Percentiles rank a stretch among this genome's conserved stretches.
Evolutionary conservation across 2,329 filamentous ascomycete species (phyloP).

Genomic region (Exophiala calicioides): DNA sequence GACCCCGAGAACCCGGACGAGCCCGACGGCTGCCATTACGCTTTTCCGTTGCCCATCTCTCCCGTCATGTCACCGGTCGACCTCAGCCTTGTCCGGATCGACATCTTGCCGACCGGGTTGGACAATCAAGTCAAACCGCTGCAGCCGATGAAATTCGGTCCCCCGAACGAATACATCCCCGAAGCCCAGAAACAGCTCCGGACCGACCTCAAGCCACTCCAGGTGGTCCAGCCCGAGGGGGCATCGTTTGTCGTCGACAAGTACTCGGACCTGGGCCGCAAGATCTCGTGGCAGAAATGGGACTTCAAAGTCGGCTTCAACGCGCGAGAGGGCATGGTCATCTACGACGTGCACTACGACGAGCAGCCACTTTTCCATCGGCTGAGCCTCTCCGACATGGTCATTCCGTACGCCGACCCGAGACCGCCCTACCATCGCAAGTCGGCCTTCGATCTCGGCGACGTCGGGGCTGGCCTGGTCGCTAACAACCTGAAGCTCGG

Average conservation of each 20-base stretch:
- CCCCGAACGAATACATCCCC: conserved; percentile 66
- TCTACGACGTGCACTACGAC: conserved; percentile 67
- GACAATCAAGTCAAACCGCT: conserved; percentile 54
- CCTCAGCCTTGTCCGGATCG: conserved; percentile 67
- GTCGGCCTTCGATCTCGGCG: conserved; percentile 69
- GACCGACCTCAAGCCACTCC: conserved; percentile 64
- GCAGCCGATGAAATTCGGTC: conserved; percentile 30
- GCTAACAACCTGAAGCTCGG: conserved; percentile 70
- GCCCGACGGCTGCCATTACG: conserved; percentile 68
- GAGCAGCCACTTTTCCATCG: conserved; percentile 67
- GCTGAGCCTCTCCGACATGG: conserved; percentile 68
- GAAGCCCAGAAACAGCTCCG: conserved; percentile 62
- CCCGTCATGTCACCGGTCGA: conserved; percentile 65
- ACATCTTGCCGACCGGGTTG: conserved; percentile 66
- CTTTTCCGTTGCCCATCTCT: conserved; percentile 66
- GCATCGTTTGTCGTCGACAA: conserved; percentile 60
- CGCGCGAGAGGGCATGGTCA: conserved; percentile 64
- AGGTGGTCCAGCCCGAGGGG: conserved; percentile 65
- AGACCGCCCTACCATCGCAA: conserved; percentile 69
- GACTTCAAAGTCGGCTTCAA: conserved; percentile 63
- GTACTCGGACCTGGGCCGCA: conserved; percentile 54
- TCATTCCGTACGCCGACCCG: conserved; percentile 61
- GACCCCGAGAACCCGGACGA: conserved; percentile 62
- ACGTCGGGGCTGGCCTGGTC: conserved; percentile 66
- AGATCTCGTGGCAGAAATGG: conserved; percentile 68